Conservation (phyloP, 352 stramenopile genomes). For the Phytophthora meadii region DNA sequence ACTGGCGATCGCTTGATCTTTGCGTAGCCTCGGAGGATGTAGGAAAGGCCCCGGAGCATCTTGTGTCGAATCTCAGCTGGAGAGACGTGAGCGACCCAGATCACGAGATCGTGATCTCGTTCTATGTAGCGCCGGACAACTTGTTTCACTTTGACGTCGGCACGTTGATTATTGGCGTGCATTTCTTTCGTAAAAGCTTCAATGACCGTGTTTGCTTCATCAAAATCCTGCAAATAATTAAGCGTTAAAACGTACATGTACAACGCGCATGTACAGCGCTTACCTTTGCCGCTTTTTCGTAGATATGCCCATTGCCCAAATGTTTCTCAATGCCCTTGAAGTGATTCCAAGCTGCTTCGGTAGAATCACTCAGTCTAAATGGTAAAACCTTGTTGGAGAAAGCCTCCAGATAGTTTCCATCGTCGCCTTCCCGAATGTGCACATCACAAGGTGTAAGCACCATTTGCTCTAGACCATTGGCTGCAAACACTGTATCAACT, state of each 20-base stretch:
- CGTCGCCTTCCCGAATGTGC: constrained; percentile 22
- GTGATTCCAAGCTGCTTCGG: constrained; percentile 30
- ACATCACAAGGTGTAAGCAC: too few species aligned
- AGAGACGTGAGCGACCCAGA: constrained; percentile 39
- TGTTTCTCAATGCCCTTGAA: constrained; percentile 34
- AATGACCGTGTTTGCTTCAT: constrained; percentile 36
- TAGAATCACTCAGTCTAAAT: constrained; percentile 28
- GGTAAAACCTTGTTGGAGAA: constrained; percentile 38
- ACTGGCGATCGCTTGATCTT: constrained; percentile 25
- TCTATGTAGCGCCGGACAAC: constrained; percentile 41
- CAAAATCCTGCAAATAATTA: constrained; percentile 27
- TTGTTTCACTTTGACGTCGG: constrained; percentile 35
- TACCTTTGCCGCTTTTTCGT: constrained; percentile 14
- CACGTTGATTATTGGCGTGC: constrained; percentile 25
- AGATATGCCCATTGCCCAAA: too few species aligned
- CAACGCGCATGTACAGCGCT: too few species aligned
- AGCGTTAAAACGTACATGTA: too few species aligned
- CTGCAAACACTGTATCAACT: constrained; percentile 26
- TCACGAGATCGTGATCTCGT: constrained; percentile 35
- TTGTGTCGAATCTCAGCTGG: constrained; percentile 39
- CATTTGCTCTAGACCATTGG: too few species aligned
- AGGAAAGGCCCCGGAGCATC: constrained; percentile 17
- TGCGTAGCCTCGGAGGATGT: constrained; percentile 26
- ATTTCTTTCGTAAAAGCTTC: constrained; percentile 42
- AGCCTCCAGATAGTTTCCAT: constrained; percentile 33